Evolutionary conservation across 2,329 filamentous ascomycete species (phyloP), one percentile per base, ranked within the genome.

Genomic region (Colletotrichum sp.): DNA sequence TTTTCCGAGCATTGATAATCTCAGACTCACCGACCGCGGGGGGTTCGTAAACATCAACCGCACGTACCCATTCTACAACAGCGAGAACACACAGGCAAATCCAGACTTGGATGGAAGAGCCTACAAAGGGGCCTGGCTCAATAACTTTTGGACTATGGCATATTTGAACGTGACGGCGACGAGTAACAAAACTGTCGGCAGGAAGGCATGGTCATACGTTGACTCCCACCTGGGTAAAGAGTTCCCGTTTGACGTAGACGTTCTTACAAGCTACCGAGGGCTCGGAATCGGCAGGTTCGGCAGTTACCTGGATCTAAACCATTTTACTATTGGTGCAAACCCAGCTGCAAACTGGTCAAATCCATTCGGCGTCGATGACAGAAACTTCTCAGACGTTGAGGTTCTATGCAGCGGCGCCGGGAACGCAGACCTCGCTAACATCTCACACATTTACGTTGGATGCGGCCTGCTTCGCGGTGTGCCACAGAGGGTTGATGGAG

Each of bases 391-490:
- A 18, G 39, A 15, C n/a, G 34, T 34, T 6, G 28, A 71, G 77
- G 75, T 68, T 60, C 48, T 81, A 13, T 87, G 84, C 76, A 71
- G 79, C 15, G 85, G 84, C 7, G 80, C 82, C 7, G 80, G 79
- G 10, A 60, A 68, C 1, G 62, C 22, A 7, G 84, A 86, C 69
- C 66, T 78, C 3, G 84, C 84, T 5, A 88, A 88, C 78, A 83
- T 87, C 30, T 85, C 84, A 24, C 88, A 86, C 75, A 84, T 87
- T 7, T 81, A 80, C 28, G 82, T 85, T 6, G 77, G 68, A 12
- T 89, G 86, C 68, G 85, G 85, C 4, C 75, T 87, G 3, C 77
- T 89, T 2, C 82, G 83, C 7, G 87, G 87, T 0, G 83, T 84
- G 0, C 83, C 88, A 0, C 79, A 78, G 18, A 82, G 85, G 12